Conservation (phyloP, 768 basidiomycete species). For the Suillus subaureus region DNA sequence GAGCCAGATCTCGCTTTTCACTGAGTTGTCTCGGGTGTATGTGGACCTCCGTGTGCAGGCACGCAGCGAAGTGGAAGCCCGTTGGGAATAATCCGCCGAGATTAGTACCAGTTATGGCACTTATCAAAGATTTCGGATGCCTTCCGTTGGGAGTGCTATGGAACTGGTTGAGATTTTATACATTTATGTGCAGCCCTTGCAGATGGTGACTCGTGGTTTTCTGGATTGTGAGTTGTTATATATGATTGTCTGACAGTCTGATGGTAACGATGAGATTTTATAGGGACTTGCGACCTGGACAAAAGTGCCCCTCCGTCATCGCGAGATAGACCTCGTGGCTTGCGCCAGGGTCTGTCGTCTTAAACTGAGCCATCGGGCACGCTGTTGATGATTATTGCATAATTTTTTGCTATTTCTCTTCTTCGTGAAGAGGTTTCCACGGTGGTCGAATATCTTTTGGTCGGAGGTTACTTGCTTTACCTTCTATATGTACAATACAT, state of each 20-base stretch:
- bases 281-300: not conserved
- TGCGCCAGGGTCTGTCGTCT: not conserved
- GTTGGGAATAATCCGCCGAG: constrained; percentile 3
- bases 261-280: not conserved
- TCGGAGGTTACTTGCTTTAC: not conserved
- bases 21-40: constrained; percentile 2
- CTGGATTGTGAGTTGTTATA: not conserved
- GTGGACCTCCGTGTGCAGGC: constrained; percentile 4
- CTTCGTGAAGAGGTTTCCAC: constrained; percentile 33
- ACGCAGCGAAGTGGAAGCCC: constrained; percentile 9
- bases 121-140: not conserved
- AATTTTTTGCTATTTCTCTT: constrained; percentile 38
- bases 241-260: too few relatives aligned
- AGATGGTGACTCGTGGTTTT: not conserved
- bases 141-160: not conserved
- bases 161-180: not conserved
- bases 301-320: not conserved
- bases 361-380: constrained; percentile 3
- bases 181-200: not conserved
- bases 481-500: not conserved
- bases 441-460: not conserved
- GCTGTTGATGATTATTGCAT: constrained; percentile 20
- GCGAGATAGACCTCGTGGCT: constrained; percentile 4
- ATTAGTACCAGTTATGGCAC: too few relatives aligned
- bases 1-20: not conserved